Evolutionary conservation across 257 asterid species (phyloP).

Genomic region (Solanum sitiens): DNA sequence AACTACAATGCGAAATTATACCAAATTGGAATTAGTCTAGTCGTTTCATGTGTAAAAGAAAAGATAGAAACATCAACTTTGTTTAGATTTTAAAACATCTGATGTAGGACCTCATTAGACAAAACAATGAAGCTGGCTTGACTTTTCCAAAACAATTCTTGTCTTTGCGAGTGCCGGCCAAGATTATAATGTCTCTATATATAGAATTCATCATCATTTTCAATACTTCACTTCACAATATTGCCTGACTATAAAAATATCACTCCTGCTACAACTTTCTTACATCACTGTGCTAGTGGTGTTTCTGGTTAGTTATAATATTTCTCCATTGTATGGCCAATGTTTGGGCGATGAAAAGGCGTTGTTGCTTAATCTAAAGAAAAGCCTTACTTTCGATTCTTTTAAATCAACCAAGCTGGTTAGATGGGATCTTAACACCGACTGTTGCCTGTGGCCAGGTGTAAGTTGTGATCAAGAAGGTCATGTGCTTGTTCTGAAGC

Average conservation of each 20-base stretch:
- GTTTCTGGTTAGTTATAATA: not conserved
- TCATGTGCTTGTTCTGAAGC: constrained; percentile 30
- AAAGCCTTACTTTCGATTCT: not conserved
- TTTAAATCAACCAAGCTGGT: not conserved
- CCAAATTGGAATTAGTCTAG: too few species aligned
- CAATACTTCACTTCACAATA: not conserved
- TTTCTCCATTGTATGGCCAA: not conserved
- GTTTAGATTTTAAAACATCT: not conserved
- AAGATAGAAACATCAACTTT: too few species aligned
- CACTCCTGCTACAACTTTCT: not conserved
- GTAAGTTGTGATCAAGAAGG: constrained; percentile 45
- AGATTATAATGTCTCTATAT: not conserved
- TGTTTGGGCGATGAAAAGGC: constrained; percentile 10
- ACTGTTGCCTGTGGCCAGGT: constrained; percentile 60
- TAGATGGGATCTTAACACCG: constrained; percentile 23
- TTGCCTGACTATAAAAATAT: not conserved
- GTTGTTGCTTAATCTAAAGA: constrained; percentile 1
- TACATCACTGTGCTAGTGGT: not conserved
- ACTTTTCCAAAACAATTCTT: not conserved
- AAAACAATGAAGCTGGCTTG: not conserved
- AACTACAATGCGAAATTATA: too few species aligned
- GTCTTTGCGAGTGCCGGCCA: not conserved
- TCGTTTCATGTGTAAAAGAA: too few species aligned
- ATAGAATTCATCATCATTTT: not conserved
- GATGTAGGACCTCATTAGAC: not conserved